Evolutionary conservation across 176 grass and related monocot genomes (phyloP).

Genomic region (Rhynchospora tenuis): DNA sequence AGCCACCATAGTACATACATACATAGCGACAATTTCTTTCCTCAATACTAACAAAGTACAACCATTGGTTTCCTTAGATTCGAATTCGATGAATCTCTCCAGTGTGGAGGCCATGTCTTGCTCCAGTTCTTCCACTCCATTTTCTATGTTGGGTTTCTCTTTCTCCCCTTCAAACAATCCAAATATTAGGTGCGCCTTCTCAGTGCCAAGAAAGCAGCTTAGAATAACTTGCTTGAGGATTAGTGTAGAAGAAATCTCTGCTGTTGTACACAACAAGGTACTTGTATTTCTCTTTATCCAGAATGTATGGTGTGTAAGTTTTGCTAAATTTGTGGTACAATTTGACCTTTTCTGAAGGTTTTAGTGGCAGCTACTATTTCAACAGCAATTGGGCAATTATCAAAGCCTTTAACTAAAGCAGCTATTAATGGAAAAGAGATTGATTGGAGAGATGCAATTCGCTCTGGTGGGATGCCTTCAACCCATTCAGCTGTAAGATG

Average conservation of each 20-base stretch:
- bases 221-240: constrained; percentile 22
- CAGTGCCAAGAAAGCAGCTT: not conserved
- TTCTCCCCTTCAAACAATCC: constrained; percentile 8
- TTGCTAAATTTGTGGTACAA: not conserved
- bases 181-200: not conserved
- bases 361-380: constrained; percentile 59
- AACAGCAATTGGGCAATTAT: constrained; percentile 52
- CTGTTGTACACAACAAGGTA: constrained; percentile 72
- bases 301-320: not conserved
- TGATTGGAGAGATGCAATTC: constrained; percentile 42
- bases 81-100: not conserved
- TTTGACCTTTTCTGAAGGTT: constrained; percentile 36
- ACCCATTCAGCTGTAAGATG: constrained; percentile 76
- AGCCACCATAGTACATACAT: not conserved
- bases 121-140: constrained; percentile 19
- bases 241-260: constrained; percentile 43
- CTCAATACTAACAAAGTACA: not conserved
- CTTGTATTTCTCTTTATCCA: not conserved
- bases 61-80: not conserved
- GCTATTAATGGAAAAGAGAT: constrained; percentile 26
- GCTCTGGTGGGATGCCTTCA: constrained; percentile 84
- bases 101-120: constrained; percentile 6
- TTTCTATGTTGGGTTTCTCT: constrained; percentile 11
- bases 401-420: constrained; percentile 63
- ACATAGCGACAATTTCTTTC: not conserved